phyloP scores from a whole-genome alignment of 352 stramenopile species.

The Pythium monospermum region DNA sequence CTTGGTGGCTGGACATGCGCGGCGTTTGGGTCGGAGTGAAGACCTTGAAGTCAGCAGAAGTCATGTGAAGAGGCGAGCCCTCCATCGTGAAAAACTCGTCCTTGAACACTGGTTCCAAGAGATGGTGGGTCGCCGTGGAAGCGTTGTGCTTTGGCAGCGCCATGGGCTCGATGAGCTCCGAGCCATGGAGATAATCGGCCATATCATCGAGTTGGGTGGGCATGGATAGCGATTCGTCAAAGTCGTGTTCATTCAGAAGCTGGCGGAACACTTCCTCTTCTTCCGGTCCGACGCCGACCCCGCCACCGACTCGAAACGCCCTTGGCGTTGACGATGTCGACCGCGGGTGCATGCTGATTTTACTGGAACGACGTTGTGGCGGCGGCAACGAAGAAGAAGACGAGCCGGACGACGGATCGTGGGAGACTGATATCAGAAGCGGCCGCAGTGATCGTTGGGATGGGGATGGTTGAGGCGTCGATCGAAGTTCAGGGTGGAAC shows the following conservation, averaged over 20 bases:
- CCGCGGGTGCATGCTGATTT: no score
- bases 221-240: constrained; percentile 24
- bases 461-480: constrained; percentile 16
- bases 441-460: constrained; percentile 2
- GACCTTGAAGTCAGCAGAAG: constrained; percentile 10
- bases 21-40: constrained; percentile 4
- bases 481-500: constrained; percentile 45
- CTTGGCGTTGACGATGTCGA: neutral
- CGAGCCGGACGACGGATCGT: neutral
- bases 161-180: constrained; percentile 11
- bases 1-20: neutral
- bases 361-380: constrained; percentile 9
- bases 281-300: constrained; percentile 15
- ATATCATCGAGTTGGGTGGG: constrained; percentile 7
- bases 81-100: constrained; percentile 25
- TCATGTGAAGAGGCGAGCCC: constrained; percentile 13
- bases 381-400: constrained; percentile 2
- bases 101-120: constrained; percentile 16
- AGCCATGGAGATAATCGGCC: constrained; percentile 8
- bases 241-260: constrained; percentile 43
- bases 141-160: constrained; percentile 9
- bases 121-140: no score
- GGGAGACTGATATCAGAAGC: constrained; percentile 13
- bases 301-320: constrained; percentile 12
- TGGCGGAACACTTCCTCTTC: constrained; percentile 47